Percentiles rank a stretch among this genome's conserved stretches.
Evolutionary conservation across 441 rosid species (phyloP).

Genomic region (Erodium moschatum): DNA sequence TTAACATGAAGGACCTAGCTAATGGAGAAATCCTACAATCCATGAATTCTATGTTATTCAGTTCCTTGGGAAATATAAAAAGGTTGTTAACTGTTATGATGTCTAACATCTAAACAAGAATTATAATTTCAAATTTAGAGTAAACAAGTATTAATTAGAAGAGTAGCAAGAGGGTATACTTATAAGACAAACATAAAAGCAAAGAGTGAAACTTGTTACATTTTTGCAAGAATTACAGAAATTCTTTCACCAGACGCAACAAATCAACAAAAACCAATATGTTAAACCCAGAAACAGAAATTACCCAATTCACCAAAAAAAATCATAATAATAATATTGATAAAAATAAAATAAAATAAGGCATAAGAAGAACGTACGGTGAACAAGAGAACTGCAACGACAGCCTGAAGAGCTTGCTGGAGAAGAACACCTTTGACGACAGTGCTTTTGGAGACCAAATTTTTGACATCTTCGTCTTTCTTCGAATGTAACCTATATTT

Average conservation of each 20-base stretch:
- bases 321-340: neutral
- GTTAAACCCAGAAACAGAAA: too few relatives aligned
- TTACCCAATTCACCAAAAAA: neutral
- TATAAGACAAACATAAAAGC: neutral
- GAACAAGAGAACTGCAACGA: constrained; percentile 65
- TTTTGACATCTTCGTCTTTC: constrained; percentile 67
- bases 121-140: neutral
- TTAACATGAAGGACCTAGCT: neutral
- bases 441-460: constrained; percentile 53
- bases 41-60: neutral
- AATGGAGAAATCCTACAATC: neutral
- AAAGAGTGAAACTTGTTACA: neutral
- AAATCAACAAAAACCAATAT: neutral
- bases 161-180: neutral
- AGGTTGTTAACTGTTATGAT: neutral
- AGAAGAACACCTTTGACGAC: constrained; percentile 75
- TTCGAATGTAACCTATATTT: constrained; percentile 64
- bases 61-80: neutral
- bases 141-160: neutral
- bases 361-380: constrained; percentile 29
- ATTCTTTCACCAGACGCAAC: neutral
- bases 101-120: neutral
- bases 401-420: constrained; percentile 66
- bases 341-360: neutral
- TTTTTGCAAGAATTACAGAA: neutral